Conservation (phyloP, 208 protist genomes). For the Trypanosoma theileri region DNA sequence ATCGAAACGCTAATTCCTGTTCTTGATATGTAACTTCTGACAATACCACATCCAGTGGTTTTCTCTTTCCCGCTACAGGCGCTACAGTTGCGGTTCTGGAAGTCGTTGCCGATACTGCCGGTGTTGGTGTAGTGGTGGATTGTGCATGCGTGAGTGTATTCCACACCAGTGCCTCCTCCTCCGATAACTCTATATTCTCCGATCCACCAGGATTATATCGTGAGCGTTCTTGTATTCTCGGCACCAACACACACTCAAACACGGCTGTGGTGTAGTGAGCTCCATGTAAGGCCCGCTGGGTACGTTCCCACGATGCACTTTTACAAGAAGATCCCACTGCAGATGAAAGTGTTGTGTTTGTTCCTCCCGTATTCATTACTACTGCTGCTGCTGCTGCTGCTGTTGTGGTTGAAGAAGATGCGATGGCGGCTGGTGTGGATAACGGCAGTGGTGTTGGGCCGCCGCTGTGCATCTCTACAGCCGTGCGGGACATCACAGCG, state of each 20-base stretch:
- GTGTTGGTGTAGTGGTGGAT: constrained; percentile 19
- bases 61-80: neutral
- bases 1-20: constrained; percentile 78
- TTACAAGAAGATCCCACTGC: neutral
- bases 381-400: neutral
- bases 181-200: constrained; percentile 37
- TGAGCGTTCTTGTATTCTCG: constrained; percentile 49
- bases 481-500: constrained; percentile 37
- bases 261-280: constrained; percentile 61
- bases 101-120: neutral
- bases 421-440: neutral
- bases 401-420: neutral
- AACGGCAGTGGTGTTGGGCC: no score
- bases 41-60: constrained; percentile 35
- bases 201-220: constrained; percentile 49
- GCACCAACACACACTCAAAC: constrained; percentile 65
- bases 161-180: constrained; percentile 35
- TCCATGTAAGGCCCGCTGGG: constrained; percentile 58
- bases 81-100: neutral
- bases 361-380: neutral
- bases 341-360: neutral
- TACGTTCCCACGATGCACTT: constrained; percentile 47
- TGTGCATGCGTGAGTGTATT: constrained; percentile 35
- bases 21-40: constrained; percentile 79
- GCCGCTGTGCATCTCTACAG: neutral